Evolutionary conservation across 1,139 yeast species (phyloP).

Genomic region (Eremothecium coryli): DNA sequence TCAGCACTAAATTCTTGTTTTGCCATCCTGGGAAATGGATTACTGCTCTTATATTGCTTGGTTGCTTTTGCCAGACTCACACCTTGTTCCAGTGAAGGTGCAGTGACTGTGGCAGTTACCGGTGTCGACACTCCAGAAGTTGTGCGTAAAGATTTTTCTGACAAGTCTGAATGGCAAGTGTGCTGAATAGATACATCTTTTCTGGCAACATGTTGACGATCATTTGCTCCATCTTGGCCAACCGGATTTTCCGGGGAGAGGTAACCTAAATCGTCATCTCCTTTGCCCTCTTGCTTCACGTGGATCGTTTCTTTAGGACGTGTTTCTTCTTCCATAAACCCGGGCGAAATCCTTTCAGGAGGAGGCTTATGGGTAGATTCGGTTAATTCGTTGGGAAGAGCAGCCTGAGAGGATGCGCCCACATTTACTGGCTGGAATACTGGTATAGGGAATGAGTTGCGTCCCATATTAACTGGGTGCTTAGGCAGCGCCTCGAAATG

Average conservation of each 20-base stretch:
- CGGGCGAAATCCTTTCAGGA: background rate
- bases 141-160: slow-evolving; percentile 1
- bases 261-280: background rate
- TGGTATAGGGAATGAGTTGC: background rate
- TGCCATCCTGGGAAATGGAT: slow-evolving; percentile 29
- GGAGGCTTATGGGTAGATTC: background rate
- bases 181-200: background rate
- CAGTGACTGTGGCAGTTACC: background rate
- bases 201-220: background rate
- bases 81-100: background rate
- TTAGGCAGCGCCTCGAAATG: slow-evolving; percentile 27
- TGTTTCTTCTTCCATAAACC: background rate
- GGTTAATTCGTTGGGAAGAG: background rate
- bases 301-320: background rate
- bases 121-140: background rate
- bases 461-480: slow-evolving; percentile 18
- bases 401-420: background rate
- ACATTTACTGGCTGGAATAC: background rate
- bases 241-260: background rate
- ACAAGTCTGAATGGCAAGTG: slow-evolving; percentile 1
- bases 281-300: background rate
- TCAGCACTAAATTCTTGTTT: slow-evolving; percentile 1
- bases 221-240: background rate
- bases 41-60: slow-evolving; percentile 28
- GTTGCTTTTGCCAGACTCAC: slow-evolving; percentile 2